A percentile compares a stretch with the other conserved stretches of the same genome.
These are phyloP conservation scores for Canariomyces notabilis DNA, from an alignment of 2,329 filamentous ascomycete genomes.

Conservation along the genomic window DNA sequence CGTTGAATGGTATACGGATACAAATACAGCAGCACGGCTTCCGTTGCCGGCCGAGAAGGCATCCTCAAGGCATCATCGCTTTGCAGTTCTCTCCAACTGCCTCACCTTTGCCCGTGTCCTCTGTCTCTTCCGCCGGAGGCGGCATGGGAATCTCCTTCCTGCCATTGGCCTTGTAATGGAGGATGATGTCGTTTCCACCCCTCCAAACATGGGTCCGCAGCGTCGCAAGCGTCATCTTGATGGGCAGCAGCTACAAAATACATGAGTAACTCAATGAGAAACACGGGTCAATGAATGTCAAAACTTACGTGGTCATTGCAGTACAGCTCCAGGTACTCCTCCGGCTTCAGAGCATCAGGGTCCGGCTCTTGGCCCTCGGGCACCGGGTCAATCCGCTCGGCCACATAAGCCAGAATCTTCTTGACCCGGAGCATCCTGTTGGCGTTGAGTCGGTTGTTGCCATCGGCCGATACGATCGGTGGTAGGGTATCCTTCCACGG, in stretches of 20 bases:
- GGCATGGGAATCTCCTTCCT: slow-evolving; percentile 56
- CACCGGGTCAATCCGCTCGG: slow-evolving; percentile 76
- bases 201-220: slow-evolving; percentile 92
- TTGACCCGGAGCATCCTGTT: slow-evolving; percentile 94
- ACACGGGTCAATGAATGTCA: not conserved
- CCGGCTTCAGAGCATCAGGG: slow-evolving; percentile 62
- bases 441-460: slow-evolving; percentile 87
- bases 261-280: slow-evolving; percentile 4
- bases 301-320: slow-evolving; percentile 80
- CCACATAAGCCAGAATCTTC: slow-evolving; percentile 89
- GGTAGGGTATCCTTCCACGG: slow-evolving; percentile 74
- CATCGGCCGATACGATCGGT: slow-evolving; percentile 67
- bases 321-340: slow-evolving; percentile 92
- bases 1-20: not conserved
- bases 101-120: slow-evolving; percentile 1
- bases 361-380: slow-evolving; percentile 45
- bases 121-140: slow-evolving; percentile 19
- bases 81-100: slow-evolving; percentile 5
- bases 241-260: slow-evolving; percentile 56
- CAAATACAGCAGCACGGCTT: not conserved
- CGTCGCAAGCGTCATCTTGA: slow-evolving; percentile 88
- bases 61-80: not conserved
- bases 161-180: slow-evolving; percentile 92
- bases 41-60: not conserved
- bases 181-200: slow-evolving; percentile 83